Conservation (phyloP, 805 yeast genomes). For the Lachancea meyersii region DNA sequence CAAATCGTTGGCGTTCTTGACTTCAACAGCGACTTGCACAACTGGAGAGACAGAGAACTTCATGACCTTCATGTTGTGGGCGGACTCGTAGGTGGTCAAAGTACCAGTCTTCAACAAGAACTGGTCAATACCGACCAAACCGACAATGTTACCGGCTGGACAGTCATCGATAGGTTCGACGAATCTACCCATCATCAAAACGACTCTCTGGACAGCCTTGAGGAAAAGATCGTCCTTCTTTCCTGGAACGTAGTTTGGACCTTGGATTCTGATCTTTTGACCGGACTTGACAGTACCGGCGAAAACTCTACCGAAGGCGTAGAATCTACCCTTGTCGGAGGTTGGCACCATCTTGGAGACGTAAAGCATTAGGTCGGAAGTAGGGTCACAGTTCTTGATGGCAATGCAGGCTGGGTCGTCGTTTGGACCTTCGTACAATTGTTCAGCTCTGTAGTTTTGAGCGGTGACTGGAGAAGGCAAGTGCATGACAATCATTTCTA, state of each 20-base stretch:
- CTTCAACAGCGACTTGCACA: constrained; percentile 99
- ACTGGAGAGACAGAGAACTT: constrained; percentile 99
- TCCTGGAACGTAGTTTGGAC: constrained; percentile 99
- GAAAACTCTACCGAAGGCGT: constrained; percentile 99
- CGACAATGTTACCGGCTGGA: constrained; percentile 99
- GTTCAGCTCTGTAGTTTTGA: constrained; percentile 98
- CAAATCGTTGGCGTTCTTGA: constrained; percentile 98
- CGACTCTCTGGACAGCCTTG: constrained; percentile 98
- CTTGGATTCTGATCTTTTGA: constrained; percentile 99
- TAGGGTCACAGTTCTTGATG: constrained; percentile 97
- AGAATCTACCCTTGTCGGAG: constrained; percentile 99
- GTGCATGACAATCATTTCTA: constrained; percentile 97
- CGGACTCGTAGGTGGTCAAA: constrained; percentile 89
- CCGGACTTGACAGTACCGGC: constrained; percentile 99
- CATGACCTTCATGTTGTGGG: constrained; percentile 99
- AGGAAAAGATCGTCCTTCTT: constrained; percentile 95
- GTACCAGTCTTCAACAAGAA: constrained; percentile 99
- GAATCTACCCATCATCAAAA: constrained; percentile 98
- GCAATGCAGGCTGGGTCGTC: constrained; percentile 87
- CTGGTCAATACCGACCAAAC: constrained; percentile 99
- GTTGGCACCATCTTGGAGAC: constrained; percentile 99
- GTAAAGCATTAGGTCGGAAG: constrained; percentile 96
- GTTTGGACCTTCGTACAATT: constrained; percentile 97
- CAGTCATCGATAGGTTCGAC: constrained; percentile 98
- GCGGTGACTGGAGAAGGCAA: constrained; percentile 99